Base-by-base conservation (phyloP, 495 filamentous ascomycete genomes). In the Aspergillus sparsus region DNA sequence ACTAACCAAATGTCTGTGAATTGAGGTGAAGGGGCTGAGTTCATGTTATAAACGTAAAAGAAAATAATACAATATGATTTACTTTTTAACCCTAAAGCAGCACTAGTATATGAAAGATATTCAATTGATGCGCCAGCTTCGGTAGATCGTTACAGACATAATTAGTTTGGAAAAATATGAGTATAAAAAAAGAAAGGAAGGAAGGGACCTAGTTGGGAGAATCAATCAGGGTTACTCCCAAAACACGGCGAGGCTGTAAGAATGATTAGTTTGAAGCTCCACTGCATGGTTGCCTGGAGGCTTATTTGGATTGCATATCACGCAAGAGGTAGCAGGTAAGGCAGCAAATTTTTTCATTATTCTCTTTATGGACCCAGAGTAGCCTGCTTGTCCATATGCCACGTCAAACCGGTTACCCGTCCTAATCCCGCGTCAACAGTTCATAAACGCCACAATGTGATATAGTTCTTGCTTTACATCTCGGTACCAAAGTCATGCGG, bases 351-450 rank as follows among this genome's bases (percentile, higher is more conserved):
- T 31, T 31, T 10, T 34, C 18, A 44, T 55, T 27, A 27, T 27
- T 27, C 21, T 27, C 21, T 27, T 27, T 27, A 27, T 3, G 21
- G 36, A 58, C 34, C 36, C 53, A 11, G 6, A 33, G 39, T 4
- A 11, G n/a, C 18, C 31, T 49, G 41, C 45, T 32, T 46, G 53
- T 53, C 13, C 9, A 31, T 11, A 8, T 70, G 70, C 70, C 70
- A 71, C 70, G 70, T 73, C 70, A 73, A 68, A 53, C 49, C 53
- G 15, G 33, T 13, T 55, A 39, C 53, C 60, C 56, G 47, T 46
- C 27, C 18, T 44, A 21, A 46, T 42, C 16, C 16, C 27, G 34
- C 53, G 13, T 15, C 33, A 34, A 51, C 46, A 53, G 44, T 50
- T 27, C 51, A 46, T 49, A 50, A 49, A 51, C 59, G 41, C 59